Conservation (phyloP, 768 basidiomycete genomes). For the Nidula microcarpa region DNA sequence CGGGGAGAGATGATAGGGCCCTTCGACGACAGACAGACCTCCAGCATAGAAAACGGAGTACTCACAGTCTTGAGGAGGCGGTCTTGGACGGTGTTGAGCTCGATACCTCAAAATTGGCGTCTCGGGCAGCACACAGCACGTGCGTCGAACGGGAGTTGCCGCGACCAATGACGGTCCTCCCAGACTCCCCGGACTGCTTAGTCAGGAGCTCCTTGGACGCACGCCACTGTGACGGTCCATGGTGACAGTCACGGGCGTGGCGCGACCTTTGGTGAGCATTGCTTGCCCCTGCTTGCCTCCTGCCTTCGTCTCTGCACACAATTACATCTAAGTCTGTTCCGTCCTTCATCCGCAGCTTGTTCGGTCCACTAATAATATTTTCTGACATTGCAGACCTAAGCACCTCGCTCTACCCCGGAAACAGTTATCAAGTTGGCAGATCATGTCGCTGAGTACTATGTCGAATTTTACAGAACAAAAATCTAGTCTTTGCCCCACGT, state of each 20-base stretch:
- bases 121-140: slow-evolving; percentile 4
- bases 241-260: background rate
- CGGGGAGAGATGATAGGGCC: background rate
- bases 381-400: background rate
- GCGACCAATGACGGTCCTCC: background rate
- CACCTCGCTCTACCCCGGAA: slow-evolving; percentile 11
- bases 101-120: slow-evolving; percentile 10
- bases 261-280: background rate
- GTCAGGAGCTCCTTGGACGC: no score
- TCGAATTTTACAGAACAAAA: slow-evolving; percentile 70
- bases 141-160: slow-evolving; percentile 11
- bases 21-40: slow-evolving; percentile 1
- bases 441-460: slow-evolving; percentile 73
- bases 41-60: slow-evolving; percentile 12
- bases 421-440: slow-evolving; percentile 76
- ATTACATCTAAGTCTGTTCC: background rate
- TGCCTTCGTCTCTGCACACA: background rate
- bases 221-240: background rate
- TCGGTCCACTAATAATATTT: no score
- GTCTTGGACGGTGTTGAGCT: slow-evolving; percentile 32
- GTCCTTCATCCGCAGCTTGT: slow-evolving; percentile 5
- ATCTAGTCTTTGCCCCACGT: slow-evolving; percentile 97
- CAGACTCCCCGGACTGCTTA: background rate
- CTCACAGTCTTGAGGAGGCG: slow-evolving; percentile 38
- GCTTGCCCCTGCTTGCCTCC: background rate